Percentiles rank a stretch among this genome's conserved stretches.
Evolutionary conservation across 352 stramenopile genomes (phyloP).

Genomic region (Phytophthora fragariaefolia): DNA sequence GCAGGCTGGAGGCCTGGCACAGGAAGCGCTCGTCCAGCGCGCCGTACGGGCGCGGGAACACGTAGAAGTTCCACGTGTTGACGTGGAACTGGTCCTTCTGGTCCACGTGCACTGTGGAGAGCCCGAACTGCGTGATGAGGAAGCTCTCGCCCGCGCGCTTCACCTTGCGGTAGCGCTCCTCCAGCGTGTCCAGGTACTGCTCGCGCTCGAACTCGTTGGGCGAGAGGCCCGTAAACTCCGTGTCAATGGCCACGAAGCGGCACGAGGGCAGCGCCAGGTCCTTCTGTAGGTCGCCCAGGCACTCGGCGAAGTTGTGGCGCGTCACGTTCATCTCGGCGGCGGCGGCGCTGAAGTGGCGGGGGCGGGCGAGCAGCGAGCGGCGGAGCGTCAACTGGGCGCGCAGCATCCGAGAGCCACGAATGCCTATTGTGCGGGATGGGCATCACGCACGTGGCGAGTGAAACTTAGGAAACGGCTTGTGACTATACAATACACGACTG

Average conservation of each 20-base stretch:
- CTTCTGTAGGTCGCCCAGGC: conserved; percentile 61
- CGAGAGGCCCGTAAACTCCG: conserved; percentile 83
- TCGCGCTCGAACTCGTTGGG: conserved; percentile 70
- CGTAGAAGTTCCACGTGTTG: conserved; percentile 90
- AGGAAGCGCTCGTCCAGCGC: conserved; percentile 77
- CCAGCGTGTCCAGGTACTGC: conserved; percentile 75
- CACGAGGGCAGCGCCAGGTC: conserved; percentile 67
- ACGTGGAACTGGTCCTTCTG: conserved; percentile 61
- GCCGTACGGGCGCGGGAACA: conserved; percentile 76
- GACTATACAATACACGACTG: too few species aligned
- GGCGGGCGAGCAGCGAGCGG: conserved; percentile 27
- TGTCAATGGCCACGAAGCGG: conserved; percentile 84
- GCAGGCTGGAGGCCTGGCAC: conserved; percentile 80
- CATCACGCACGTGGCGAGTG: not conserved
- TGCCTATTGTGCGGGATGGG: conserved; percentile 13
- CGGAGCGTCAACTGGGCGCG: conserved; percentile 37
- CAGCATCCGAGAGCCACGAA: conserved; percentile 39
- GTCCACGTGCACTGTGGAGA: conserved; percentile 78
- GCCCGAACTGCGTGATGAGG: conserved; percentile 83
- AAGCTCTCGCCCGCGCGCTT: conserved; percentile 81
- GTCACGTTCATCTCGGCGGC: conserved; percentile 76
- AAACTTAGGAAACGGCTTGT: too few species aligned
- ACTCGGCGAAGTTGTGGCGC: conserved; percentile 77
- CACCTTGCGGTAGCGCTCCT: conserved; percentile 80
- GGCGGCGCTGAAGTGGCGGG: conserved; percentile 20